Evolutionary conservation across 805 yeast genomes (phyloP).

Genomic region (Hanseniaspora jakobsenii): DNA sequence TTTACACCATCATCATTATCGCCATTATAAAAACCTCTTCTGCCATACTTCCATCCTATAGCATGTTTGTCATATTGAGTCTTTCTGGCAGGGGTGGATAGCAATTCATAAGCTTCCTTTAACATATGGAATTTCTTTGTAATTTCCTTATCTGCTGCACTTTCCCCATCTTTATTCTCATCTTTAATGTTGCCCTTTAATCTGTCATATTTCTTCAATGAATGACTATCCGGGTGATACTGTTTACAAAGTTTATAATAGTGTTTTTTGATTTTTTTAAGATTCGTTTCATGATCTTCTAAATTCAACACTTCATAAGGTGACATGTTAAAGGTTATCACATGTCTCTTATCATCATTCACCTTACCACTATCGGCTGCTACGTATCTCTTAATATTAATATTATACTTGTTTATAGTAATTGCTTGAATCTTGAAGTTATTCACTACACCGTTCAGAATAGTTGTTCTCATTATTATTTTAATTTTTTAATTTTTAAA

Average conservation of each 20-base stretch:
- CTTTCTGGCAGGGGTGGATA: conserved; percentile 2
- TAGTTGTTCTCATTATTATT: too few relatives aligned
- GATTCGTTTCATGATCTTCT: background rate
- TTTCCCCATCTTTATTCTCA: background rate
- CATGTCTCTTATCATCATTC: background rate
- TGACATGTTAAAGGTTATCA: conserved; percentile 2
- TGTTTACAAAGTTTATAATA: conserved; percentile 7
- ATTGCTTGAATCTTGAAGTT: too few relatives aligned
- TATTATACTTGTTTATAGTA: too few relatives aligned
- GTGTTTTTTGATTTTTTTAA: background rate
- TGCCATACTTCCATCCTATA: conserved; percentile 6
- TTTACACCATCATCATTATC: background rate
- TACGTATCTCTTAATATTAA: too few relatives aligned
- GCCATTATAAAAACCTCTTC: background rate
- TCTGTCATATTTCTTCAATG: too few relatives aligned
- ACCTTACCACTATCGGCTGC: too few relatives aligned
- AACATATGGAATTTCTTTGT: conserved; percentile 7
- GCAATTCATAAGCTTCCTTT: conserved; percentile 5
- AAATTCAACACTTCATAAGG: conserved; percentile 10
- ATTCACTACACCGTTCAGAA: too few relatives aligned
- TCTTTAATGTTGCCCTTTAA: background rate
- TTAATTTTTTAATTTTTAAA: too few relatives aligned
- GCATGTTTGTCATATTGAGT: conserved; percentile 1
- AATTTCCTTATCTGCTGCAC: background rate
- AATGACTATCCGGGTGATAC: conserved; percentile 8